These are phyloP conservation scores for Escovopsis sp. DNA, from an alignment of 2,329 filamentous ascomycete genomes.

Conservation along the genomic window DNA sequence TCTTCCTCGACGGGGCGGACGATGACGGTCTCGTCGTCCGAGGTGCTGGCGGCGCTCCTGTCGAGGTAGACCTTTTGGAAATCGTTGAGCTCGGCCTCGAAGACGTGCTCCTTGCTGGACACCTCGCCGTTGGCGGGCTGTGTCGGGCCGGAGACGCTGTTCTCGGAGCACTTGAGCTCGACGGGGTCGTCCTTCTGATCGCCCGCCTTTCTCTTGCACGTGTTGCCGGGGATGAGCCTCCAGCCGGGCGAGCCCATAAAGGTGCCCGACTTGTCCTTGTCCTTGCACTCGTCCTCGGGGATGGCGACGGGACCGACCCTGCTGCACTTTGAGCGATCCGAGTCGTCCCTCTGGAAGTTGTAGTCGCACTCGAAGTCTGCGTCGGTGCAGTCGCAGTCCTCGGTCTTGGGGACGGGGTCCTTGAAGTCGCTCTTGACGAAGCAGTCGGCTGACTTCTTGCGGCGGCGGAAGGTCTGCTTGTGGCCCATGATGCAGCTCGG, in stretches of 20 bases:
- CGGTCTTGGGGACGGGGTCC: constrained; percentile 53
- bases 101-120: constrained; percentile 41
- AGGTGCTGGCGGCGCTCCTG: constrained; percentile 47
- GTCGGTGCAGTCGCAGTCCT: constrained; percentile 67
- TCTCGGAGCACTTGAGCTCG: constrained; percentile 53
- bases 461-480: constrained; percentile 70
- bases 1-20: constrained; percentile 29
- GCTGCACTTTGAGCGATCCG: constrained; percentile 55
- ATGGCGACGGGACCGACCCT: constrained; percentile 45
- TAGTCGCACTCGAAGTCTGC: constrained; percentile 93
- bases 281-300: constrained; percentile 60
- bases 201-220: constrained; percentile 47
- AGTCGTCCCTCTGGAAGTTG: constrained; percentile 58
- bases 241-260: constrained; percentile 84
- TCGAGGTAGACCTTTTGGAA: constrained; percentile 64
- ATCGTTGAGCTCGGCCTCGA: constrained; percentile 40
- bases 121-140: constrained; percentile 54
- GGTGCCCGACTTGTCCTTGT: constrained; percentile 29
- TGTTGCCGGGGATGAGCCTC: constrained; percentile 76
- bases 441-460: constrained; percentile 79
- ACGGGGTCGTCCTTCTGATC: constrained; percentile 56
- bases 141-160: constrained; percentile 24
- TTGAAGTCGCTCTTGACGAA: constrained; percentile 79
- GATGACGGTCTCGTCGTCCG: constrained; percentile 58
- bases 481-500: constrained; percentile 92